These are phyloP conservation scores for Apiospora rasikravindrae DNA, from an alignment of 2,329 filamentous ascomycete genomes.

Conservation along the genomic window DNA sequence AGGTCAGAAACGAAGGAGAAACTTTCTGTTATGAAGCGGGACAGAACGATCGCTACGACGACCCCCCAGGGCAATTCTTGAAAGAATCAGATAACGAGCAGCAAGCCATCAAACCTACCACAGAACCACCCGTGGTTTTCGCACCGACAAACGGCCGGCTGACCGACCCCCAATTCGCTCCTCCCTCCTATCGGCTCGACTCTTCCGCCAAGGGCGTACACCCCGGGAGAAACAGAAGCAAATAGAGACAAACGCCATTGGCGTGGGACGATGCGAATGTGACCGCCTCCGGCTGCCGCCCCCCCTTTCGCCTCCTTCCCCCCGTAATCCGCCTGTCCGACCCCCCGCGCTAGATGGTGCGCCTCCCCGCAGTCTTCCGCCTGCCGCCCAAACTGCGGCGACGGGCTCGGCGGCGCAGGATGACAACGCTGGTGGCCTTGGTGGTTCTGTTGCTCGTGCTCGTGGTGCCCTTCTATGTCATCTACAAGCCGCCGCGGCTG, in stretches of 20 bases:
- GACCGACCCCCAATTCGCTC: no score
- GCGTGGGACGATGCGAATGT: conserved; percentile 7
- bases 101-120: not conserved
- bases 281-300: not conserved
- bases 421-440: conserved; percentile 58
- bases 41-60: not conserved
- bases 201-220: not conserved
- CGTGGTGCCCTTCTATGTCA: conserved; percentile 61
- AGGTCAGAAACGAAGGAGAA: not conserved
- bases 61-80: not conserved
- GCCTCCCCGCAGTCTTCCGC: conserved; percentile 53
- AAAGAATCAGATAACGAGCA: not conserved
- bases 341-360: conserved; percentile 34
- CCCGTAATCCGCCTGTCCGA: not conserved
- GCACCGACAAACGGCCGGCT: conserved; percentile 2
- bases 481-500: conserved; percentile 81
- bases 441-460: conserved; percentile 42
- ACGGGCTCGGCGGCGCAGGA: conserved; percentile 62
- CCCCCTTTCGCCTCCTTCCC: not conserved
- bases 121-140: not conserved
- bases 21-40: not conserved
- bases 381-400: conserved; percentile 62
- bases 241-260: not conserved
- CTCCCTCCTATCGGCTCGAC: not conserved
- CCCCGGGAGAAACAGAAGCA: not conserved